These are phyloP conservation scores for Typha latifolia DNA, from an alignment of 176 grass and related monocot species.

Conservation along the genomic window DNA sequence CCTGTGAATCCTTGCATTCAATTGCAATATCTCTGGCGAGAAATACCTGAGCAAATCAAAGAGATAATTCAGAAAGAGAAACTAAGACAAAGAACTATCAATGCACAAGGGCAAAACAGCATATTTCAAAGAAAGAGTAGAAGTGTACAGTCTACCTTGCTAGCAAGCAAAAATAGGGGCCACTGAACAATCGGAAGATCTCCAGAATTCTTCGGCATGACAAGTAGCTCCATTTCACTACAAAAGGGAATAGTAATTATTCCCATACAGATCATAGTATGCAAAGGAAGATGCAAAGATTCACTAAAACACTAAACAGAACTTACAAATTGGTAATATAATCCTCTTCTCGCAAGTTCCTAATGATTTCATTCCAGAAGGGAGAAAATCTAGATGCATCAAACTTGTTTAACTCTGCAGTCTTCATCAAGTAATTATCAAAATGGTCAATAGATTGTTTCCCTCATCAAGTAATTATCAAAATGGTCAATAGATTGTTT, in stretches of 20 bases:
- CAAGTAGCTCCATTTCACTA: slow-evolving; percentile 78
- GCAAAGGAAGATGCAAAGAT: neutral
- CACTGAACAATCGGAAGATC: slow-evolving; percentile 73
- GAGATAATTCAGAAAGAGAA: neutral
- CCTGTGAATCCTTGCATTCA: slow-evolving; percentile 62
- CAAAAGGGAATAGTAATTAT: slow-evolving; percentile 18
- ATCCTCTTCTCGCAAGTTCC: slow-evolving; percentile 83
- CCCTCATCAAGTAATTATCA: neutral
- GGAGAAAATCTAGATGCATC: slow-evolving; percentile 91
- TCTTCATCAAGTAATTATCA: slow-evolving; percentile 19
- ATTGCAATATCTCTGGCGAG: slow-evolving; percentile 80
- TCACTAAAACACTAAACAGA: neutral
- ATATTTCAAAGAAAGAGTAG: neutral
- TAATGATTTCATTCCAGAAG: slow-evolving; percentile 93
- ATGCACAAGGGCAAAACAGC: neutral
- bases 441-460: slow-evolving; percentile 1
- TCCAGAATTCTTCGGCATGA: slow-evolving; percentile 73
- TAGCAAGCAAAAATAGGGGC: slow-evolving; percentile 90
- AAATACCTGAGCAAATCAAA: slow-evolving; percentile 54
- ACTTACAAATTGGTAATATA: slow-evolving; percentile 74
- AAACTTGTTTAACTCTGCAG: slow-evolving; percentile 58
- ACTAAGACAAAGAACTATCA: neutral
- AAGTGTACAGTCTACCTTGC: slow-evolving; percentile 45
- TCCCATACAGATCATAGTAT: neutral
- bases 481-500: slow-evolving; percentile 1